These are phyloP conservation scores for Fusarium citri DNA, from an alignment of 2,329 filamentous ascomycete species.

Conservation along the genomic window DNA sequence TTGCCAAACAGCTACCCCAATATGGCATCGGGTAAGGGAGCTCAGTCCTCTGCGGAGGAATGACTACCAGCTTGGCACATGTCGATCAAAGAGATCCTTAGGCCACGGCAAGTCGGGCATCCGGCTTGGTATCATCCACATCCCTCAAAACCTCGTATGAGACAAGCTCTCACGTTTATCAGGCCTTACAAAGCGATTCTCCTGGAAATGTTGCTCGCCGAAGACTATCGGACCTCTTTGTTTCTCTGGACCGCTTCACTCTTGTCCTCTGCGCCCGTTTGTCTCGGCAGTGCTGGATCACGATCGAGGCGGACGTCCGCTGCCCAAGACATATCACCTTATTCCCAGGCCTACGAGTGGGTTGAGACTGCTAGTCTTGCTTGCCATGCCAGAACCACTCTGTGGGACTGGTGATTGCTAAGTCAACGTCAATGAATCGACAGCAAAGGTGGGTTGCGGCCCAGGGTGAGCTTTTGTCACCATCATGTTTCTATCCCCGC, in stretches of 20 bases:
- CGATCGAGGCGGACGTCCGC: not conserved
- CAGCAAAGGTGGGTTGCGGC: not conserved
- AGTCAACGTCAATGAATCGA: not conserved
- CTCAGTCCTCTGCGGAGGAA: constrained; percentile 7
- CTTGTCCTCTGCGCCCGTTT: not conserved
- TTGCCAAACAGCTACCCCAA: not conserved
- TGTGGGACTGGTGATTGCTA: not conserved
- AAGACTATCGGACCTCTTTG: constrained; percentile 28
- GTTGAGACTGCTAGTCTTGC: not conserved
- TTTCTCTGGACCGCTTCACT: not conserved
- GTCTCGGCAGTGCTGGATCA: not conserved
- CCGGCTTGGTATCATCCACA: constrained; percentile 39
- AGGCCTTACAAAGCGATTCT: constrained; percentile 16
- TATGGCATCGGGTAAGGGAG: constrained; percentile 12
- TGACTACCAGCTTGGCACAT: constrained; percentile 34
- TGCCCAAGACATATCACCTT: not conserved
- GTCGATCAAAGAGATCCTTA: constrained; percentile 26
- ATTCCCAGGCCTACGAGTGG: not conserved
- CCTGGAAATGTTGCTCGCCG: not conserved
- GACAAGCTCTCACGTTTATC: constrained; percentile 2
- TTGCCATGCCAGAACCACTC: not conserved
- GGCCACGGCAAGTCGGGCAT: constrained; percentile 35
- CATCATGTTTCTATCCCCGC: not conserved
- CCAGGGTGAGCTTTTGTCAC: not conserved
- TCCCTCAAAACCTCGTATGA: constrained; percentile 3